A percentile compares a stretch with the other conserved stretches of the same genome.
Conservation (phyloP, 805 yeast genomes). For the Yarrowia divulgata region DNA sequence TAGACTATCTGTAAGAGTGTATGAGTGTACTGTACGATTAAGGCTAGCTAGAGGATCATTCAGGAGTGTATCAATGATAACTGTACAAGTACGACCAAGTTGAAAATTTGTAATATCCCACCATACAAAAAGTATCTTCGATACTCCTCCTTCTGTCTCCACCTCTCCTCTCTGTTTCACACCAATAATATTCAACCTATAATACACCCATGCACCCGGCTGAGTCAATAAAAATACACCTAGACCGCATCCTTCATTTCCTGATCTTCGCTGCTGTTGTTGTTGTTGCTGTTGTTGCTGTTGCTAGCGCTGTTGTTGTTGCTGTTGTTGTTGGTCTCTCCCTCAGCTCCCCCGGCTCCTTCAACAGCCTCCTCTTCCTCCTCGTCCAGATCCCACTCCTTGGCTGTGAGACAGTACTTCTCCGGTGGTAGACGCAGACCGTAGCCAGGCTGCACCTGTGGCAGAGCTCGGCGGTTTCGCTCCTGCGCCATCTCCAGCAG, state of each 20-base stretch:
- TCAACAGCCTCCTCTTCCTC: constrained; percentile 48
- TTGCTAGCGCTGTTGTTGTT: too few relatives aligned
- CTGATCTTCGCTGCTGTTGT: constrained; percentile 6
- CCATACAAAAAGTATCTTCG: too few relatives aligned
- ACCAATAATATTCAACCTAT: neutral
- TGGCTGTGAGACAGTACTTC: constrained; percentile 89
- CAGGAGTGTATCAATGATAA: too few relatives aligned
- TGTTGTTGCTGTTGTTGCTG: too few relatives aligned
- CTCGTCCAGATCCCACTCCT: constrained; percentile 72
- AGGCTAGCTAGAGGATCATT: too few relatives aligned
- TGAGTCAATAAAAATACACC: constrained; percentile 9
- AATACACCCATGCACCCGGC: too few relatives aligned
- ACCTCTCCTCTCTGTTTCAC: neutral
- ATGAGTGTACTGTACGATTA: too few relatives aligned
- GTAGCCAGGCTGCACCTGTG: constrained; percentile 89
- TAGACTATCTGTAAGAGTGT: too few relatives aligned
- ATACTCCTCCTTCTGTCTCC: too few relatives aligned
- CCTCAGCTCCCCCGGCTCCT: constrained; percentile 7
- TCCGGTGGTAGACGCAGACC: constrained; percentile 97
- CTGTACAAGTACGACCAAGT: too few relatives aligned
- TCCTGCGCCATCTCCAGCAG: constrained; percentile 90
- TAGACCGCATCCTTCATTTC: constrained; percentile 20
- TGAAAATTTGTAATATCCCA: too few relatives aligned
- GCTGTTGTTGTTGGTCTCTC: neutral
- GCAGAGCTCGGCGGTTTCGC: constrained; percentile 85